A percentile compares a stretch with the other conserved stretches of the same genome.
Evolutionary conservation across 75 land plant genomes (phyloP).

Genomic region (Sequoiadendron giganteum): DNA sequence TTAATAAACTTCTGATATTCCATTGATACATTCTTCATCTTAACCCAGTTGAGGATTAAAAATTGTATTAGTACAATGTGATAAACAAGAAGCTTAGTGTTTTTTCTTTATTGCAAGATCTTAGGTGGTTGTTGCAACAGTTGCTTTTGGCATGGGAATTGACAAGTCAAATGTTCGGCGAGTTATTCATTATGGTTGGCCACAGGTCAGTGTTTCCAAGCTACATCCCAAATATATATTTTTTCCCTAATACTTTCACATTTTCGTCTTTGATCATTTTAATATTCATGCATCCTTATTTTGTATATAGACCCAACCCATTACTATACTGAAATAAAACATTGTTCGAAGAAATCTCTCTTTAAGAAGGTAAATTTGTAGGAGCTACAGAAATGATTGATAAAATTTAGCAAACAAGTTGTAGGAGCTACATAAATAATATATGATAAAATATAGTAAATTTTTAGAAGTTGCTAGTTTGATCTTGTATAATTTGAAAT

Average conservation of each 20-base stretch:
- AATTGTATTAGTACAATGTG: not conserved
- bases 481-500: not conserved
- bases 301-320: not conserved
- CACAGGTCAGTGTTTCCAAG: conserved; percentile 48
- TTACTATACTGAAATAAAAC: not conserved
- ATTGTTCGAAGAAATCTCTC: not conserved
- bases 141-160: conserved; percentile 95
- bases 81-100: not conserved
- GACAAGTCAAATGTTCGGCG: conserved; percentile 76
- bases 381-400: not conserved
- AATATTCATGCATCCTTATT: not conserved
- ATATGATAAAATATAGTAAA: no score
- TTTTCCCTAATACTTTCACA: not conserved
- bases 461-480: not conserved
- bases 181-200: conserved; percentile 93
- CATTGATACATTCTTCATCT: not conserved
- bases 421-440: no score
- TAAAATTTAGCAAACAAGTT: no score
- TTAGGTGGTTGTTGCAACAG: conserved; percentile 86
- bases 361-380: not conserved
- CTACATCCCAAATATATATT: not conserved
- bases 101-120: not conserved
- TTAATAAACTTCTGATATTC: not conserved
- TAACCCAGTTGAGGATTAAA: not conserved
- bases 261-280: not conserved